phyloP scores from a whole-genome alignment of 1,284 basidiomycete genomes.

The Sanghuangporus baumii region DNA sequence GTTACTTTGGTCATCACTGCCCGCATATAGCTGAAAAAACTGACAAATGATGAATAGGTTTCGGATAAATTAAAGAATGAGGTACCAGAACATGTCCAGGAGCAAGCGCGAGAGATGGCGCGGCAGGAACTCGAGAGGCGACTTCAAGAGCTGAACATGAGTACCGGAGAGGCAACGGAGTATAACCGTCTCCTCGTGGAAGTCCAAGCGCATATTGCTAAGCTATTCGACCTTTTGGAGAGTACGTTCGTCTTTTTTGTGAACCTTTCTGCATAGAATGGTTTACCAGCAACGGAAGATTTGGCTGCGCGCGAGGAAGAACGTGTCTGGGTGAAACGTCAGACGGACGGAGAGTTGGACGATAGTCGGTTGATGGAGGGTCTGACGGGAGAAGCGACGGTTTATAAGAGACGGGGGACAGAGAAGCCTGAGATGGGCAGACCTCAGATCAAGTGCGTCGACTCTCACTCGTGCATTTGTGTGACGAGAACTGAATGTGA shows the following conservation, averaged over 20 bases:
- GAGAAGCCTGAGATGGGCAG: constrained; percentile 60
- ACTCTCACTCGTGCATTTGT: background rate
- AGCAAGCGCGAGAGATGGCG: constrained; percentile 61
- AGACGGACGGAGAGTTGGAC: constrained; percentile 64
- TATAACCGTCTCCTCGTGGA: constrained; percentile 47
- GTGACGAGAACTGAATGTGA: background rate
- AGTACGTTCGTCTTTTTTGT: constrained; percentile 32
- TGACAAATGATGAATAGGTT: constrained; percentile 26
- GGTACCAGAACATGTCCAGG: constrained; percentile 54
- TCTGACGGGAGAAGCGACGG: constrained; percentile 58
- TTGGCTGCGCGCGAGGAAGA: constrained; percentile 63
- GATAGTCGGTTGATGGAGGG: constrained; percentile 62
- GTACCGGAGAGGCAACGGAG: constrained; percentile 44
- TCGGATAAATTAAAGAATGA: constrained; percentile 49
- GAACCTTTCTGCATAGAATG: background rate
- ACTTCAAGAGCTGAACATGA: constrained; percentile 60
- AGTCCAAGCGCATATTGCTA: constrained; percentile 53
- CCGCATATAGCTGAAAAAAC: background rate
- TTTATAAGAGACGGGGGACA: constrained; percentile 64
- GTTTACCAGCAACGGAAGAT: constrained; percentile 32
- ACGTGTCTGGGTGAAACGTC: constrained; percentile 62
- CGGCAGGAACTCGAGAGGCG: constrained; percentile 52
- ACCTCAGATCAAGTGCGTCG: constrained; percentile 56
- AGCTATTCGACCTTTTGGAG: constrained; percentile 54
- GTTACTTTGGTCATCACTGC: background rate